Percentiles rank a stretch among this genome's conserved stretches.
Conservation (phyloP, 768 basidiomycete species). For the Russula earlei region DNA sequence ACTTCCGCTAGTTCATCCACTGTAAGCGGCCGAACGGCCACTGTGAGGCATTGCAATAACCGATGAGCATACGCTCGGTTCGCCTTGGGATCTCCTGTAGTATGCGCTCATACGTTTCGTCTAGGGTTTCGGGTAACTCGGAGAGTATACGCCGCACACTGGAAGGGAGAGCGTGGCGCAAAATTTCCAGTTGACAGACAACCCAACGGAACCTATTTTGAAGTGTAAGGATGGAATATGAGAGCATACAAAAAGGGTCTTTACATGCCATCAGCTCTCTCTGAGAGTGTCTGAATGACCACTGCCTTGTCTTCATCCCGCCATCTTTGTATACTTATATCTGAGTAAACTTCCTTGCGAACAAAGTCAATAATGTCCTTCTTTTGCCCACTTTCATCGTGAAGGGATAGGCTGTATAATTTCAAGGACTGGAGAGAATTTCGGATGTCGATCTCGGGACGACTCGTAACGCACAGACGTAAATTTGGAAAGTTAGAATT, state of each 20-base stretch:
- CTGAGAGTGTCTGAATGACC: neutral
- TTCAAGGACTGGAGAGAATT: neutral
- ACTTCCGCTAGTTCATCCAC: neutral
- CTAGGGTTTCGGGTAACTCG: neutral
- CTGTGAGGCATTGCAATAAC: neutral
- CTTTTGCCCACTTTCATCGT: neutral
- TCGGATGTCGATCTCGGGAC: neutral
- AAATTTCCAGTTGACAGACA: neutral
- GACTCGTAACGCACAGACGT: neutral
- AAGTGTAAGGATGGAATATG: neutral
- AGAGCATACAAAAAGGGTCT: neutral
- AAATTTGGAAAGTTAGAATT: neutral
- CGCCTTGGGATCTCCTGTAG: neutral
- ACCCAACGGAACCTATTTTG: neutral
- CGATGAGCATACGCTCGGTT: neutral
- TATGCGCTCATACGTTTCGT: neutral
- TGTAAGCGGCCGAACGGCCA: neutral
- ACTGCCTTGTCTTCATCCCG: neutral
- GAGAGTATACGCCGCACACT: neutral
- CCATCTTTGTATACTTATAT: neutral
- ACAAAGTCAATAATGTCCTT: neutral
- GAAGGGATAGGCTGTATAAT: neutral
- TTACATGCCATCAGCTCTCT: conserved; percentile 1
- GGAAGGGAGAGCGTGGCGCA: neutral
- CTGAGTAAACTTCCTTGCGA: neutral